phyloP scores from a whole-genome alignment of 2,329 filamentous ascomycete genomes.

The Venturia effusa region DNA sequence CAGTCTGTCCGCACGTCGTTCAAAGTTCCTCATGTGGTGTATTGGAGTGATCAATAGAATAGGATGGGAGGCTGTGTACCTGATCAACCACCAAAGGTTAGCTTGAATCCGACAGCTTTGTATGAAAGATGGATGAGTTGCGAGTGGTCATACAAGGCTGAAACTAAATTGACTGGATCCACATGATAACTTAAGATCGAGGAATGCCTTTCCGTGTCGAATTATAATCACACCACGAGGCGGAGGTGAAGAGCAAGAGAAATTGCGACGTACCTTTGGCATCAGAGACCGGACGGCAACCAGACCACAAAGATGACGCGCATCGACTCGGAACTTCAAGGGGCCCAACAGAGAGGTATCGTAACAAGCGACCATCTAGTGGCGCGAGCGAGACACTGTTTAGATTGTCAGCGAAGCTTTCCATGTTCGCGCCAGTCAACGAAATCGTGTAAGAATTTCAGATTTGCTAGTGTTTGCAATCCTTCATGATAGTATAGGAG shows the following conservation, averaged over 20 bases:
- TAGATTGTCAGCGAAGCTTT: not conserved
- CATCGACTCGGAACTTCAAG: not conserved
- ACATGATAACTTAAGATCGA: slow-evolving; percentile 55
- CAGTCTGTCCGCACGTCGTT: slow-evolving; percentile 61
- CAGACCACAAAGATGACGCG: slow-evolving; percentile 14
- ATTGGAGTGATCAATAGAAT: slow-evolving; percentile 13
- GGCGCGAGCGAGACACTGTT: not conserved
- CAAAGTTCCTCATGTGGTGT: slow-evolving; percentile 47
- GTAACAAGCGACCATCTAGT: not conserved
- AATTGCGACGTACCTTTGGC: slow-evolving; percentile 33
- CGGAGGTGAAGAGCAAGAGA: slow-evolving; percentile 12
- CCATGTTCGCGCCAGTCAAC: not conserved
- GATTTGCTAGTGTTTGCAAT: slow-evolving; percentile 45
- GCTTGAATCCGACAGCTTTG: slow-evolving; percentile 13
- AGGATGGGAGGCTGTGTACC: slow-evolving; percentile 15
- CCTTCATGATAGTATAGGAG: slow-evolving; percentile 45
- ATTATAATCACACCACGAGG: slow-evolving; percentile 46
- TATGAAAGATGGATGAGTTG: slow-evolving; percentile 11
- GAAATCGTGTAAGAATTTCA: slow-evolving; percentile 26
- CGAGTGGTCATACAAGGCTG: slow-evolving; percentile 54
- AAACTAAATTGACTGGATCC: slow-evolving; percentile 55
- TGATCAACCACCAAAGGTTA: slow-evolving; percentile 23
- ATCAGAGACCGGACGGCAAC: not conserved
- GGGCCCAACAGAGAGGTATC: not conserved
- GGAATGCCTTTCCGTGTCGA: slow-evolving; percentile 58